Evolutionary conservation across 1,284 basidiomycete species (phyloP).

Genomic region (Ganoderma leucocontextum): DNA sequence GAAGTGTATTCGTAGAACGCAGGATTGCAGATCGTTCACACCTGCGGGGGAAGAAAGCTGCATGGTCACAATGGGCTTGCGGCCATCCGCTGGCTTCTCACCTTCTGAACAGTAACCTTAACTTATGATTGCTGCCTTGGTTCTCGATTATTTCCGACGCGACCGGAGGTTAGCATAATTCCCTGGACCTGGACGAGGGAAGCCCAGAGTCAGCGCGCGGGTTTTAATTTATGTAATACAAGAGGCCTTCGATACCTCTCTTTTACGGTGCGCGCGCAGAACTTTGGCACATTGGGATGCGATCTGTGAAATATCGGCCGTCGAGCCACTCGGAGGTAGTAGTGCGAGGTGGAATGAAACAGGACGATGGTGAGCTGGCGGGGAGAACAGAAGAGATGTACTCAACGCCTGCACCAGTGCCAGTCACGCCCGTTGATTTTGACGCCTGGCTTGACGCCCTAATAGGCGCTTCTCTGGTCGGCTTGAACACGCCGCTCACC

Average conservation of each 20-base stretch:
- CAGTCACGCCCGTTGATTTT: neutral
- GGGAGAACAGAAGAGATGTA: slow-evolving; percentile 2
- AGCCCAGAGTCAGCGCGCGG: slow-evolving; percentile 1
- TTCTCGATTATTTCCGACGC: slow-evolving; percentile 5
- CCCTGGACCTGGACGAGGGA: neutral
- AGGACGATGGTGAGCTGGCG: neutral
- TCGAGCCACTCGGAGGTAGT: neutral
- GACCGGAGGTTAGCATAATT: slow-evolving; percentile 11
- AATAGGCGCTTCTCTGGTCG: neutral
- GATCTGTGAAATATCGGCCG: neutral
- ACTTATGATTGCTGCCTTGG: slow-evolving; percentile 1
- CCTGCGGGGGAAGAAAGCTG: slow-evolving; percentile 1
- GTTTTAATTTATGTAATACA: slow-evolving; percentile 2
- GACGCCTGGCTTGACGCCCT: neutral
- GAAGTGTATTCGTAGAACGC: neutral
- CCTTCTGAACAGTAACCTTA: slow-evolving; percentile 3
- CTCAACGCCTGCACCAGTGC: neutral
- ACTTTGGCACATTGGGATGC: neutral
- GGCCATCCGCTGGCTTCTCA: neutral
- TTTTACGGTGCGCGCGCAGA: neutral
- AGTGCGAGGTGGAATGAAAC: neutral
- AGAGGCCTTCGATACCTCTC: neutral
- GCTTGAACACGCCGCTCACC: too few species aligned
- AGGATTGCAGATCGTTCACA: slow-evolving; percentile 5
- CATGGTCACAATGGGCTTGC: neutral